Percentiles rank a stretch among this genome's conserved stretches.
phyloP scores from a whole-genome alignment of 2,329 filamentous ascomycete genomes.

The Chaetomium globosum region DNA sequence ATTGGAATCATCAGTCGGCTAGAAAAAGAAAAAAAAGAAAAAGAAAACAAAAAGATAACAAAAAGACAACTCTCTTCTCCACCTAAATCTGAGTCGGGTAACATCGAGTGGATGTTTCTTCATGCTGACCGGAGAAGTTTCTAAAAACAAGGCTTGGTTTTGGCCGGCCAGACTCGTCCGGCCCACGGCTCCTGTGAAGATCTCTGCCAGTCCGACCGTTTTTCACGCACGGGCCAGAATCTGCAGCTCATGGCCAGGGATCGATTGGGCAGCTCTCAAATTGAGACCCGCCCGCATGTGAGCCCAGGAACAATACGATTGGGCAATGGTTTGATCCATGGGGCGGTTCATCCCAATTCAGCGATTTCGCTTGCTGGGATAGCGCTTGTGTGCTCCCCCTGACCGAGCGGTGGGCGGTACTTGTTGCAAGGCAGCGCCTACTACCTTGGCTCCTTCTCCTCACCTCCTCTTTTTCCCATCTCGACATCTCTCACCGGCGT shows the following conservation, averaged over 20 bases:
- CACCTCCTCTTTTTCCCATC: slow-evolving; percentile 36
- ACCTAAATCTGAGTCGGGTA: slow-evolving; percentile 8
- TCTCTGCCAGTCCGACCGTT: slow-evolving; percentile 7
- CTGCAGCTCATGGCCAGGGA: slow-evolving; percentile 11
- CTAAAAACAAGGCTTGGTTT: neutral
- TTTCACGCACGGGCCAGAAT: slow-evolving; percentile 19
- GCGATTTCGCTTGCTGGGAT: slow-evolving; percentile 26
- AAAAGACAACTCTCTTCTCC: slow-evolving; percentile 4
- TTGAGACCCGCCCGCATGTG: slow-evolving; percentile 26
- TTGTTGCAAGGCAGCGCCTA: slow-evolving; percentile 30
- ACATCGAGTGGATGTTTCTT: slow-evolving; percentile 18
- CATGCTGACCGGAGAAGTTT: slow-evolving; percentile 8
- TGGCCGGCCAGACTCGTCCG: slow-evolving; percentile 17
- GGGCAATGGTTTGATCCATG: slow-evolving; percentile 17
- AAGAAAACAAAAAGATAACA: too few relatives aligned
- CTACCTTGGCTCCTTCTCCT: slow-evolving; percentile 32
- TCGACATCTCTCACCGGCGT: slow-evolving; percentile 39
- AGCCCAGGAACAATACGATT: slow-evolving; percentile 15
- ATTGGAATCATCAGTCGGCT: neutral
- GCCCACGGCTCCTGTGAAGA: slow-evolving; percentile 3
- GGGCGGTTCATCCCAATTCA: slow-evolving; percentile 32
- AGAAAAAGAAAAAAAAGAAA: too few relatives aligned
- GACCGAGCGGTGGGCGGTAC: slow-evolving; percentile 30
- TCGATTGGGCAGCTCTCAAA: slow-evolving; percentile 23
- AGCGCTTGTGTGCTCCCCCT: slow-evolving; percentile 31